Evolutionary conservation across 1,139 yeast species (phyloP), one percentile per base, ranked within the genome.

Genomic region (Tardiomyces digboiensis): DNA sequence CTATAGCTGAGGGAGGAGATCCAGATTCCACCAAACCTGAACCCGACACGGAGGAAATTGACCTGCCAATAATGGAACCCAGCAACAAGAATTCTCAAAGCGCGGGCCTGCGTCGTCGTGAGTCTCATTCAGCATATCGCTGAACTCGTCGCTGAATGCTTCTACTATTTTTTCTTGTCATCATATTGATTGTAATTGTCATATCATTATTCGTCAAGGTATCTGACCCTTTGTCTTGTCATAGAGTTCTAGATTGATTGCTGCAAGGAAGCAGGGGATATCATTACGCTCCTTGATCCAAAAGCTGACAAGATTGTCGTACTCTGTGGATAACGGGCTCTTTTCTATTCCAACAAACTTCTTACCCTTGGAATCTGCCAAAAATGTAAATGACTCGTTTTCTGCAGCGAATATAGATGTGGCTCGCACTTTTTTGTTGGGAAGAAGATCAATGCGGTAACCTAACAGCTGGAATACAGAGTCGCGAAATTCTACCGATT

Each of bases 251-350:
- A 87, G 66, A 43, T 80, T 84, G 49, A 87, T 66, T 0, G 93
- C 88, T 46, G 93, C 81, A 46, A 88, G 66, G 55, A 87, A 82
- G 53, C 94, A 83, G 0, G 94, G 86, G 20, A 86, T 76, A 53
- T 85, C 88, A 38, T 75, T 75, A 49, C 78, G 74, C 42, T 82
- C 84, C 41, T 71, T 71, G 2, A 84, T 76, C 88, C 94, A 86
- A 48, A 75, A 74, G 16, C 72, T 64, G 20, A 83, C 72, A 44
- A 85, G 65, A 36, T 76, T 74, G 46, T 76, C 78, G 63, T 81
- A 80, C 45, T 74, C 61, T 14, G 59, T 53, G 48, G 74, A 68
- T 54, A 76, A 72, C 40, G 60, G 54, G 22, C 57, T 52, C 19
- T 57, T 53, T 19, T 59, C 58, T 29, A 58, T 51, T 12, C 66